These are phyloP conservation scores for Ceratocystis alfenasii DNA, from an alignment of 2,329 filamentous ascomycete genomes.

Conservation along the genomic window DNA sequence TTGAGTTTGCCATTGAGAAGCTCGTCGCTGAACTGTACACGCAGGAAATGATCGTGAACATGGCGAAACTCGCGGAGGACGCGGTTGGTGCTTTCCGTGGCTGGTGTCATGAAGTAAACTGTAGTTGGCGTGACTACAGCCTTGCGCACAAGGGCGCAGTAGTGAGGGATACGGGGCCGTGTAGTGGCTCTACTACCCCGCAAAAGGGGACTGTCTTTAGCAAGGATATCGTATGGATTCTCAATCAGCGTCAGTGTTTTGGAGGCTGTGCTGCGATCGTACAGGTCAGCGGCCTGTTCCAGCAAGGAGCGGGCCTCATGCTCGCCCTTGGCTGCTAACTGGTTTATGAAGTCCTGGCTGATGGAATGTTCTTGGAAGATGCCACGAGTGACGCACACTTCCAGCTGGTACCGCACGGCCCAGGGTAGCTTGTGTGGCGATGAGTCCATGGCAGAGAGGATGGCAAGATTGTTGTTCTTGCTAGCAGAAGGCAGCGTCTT, in stretches of 20 bases:
- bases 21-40: slow-evolving; percentile 85
- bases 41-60: slow-evolving; percentile 65
- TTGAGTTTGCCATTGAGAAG: slow-evolving; percentile 49
- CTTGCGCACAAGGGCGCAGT: slow-evolving; percentile 65
- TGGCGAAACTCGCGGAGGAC: slow-evolving; percentile 63
- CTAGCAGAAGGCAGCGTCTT: not conserved
- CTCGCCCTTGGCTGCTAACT: slow-evolving; percentile 38
- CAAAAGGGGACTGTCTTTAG: slow-evolving; percentile 32
- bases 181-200: slow-evolving; percentile 5
- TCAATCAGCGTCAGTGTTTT: slow-evolving; percentile 45
- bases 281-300: slow-evolving; percentile 54
- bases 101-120: slow-evolving; percentile 64
- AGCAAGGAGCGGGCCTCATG: slow-evolving; percentile 53
- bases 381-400: slow-evolving; percentile 78
- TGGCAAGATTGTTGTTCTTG: slow-evolving; percentile 13
- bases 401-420: slow-evolving; percentile 73
- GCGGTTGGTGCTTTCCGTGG: slow-evolving; percentile 76
- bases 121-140: slow-evolving; percentile 74
- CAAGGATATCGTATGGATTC: slow-evolving; percentile 63
- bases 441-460: slow-evolving; percentile 10
- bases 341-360: slow-evolving; percentile 51
- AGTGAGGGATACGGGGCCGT: slow-evolving; percentile 42
- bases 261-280: not conserved
- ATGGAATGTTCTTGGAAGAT: slow-evolving; percentile 67
- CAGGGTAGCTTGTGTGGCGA: slow-evolving; percentile 42